These are phyloP conservation scores for Drechslerella coelobrocha DNA, from an alignment of 2,329 filamentous ascomycete genomes.

Conservation along the genomic window DNA sequence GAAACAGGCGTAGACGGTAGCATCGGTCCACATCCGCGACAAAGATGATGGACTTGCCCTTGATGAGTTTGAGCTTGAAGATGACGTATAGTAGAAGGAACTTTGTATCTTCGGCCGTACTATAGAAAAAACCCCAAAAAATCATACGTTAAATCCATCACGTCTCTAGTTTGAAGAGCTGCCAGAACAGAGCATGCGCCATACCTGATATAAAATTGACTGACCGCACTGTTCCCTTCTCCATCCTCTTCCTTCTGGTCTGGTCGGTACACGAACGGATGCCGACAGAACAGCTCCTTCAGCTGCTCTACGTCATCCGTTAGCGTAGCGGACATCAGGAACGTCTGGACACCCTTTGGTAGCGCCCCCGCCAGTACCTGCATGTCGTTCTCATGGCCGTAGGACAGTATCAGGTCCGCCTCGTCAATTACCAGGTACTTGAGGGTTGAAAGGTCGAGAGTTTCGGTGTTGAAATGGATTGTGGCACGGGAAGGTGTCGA, in stretches of 20 bases:
- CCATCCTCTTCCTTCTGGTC: conserved; percentile 70
- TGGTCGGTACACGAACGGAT: conserved; percentile 79
- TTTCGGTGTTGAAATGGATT: conserved; percentile 70
- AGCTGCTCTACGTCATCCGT: conserved; percentile 85
- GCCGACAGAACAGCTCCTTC: conserved; percentile 82
- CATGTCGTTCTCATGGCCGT: conserved; percentile 91
- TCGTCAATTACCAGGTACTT: conserved; percentile 88
- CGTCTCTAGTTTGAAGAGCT: too few species aligned
- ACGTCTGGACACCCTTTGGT: conserved; percentile 84
- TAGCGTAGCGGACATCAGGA: conserved; percentile 92
- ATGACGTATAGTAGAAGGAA: conserved; percentile 92
- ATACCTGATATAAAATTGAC: conserved; percentile 84
- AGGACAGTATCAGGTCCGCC: conserved; percentile 89
- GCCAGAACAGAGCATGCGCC: too few species aligned
- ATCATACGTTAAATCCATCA: neutral
- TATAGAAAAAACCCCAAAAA: conserved; percentile 56
- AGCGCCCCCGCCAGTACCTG: conserved; percentile 77
- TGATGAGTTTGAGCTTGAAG: conserved; percentile 91
- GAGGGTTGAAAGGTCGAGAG: conserved; percentile 66
- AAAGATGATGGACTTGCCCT: conserved; percentile 86
- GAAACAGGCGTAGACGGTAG: conserved; percentile 90
- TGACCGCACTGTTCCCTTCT: conserved; percentile 72
- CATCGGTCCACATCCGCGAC: conserved; percentile 87
- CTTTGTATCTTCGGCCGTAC: conserved; percentile 95
- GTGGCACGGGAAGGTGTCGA: conserved; percentile 87